A percentile compares a stretch with the other conserved stretches of the same genome.
These are phyloP conservation scores for Ambrosia artemisiifolia DNA, from an alignment of 129 eudicot genomes.

Conservation along the genomic window DNA sequence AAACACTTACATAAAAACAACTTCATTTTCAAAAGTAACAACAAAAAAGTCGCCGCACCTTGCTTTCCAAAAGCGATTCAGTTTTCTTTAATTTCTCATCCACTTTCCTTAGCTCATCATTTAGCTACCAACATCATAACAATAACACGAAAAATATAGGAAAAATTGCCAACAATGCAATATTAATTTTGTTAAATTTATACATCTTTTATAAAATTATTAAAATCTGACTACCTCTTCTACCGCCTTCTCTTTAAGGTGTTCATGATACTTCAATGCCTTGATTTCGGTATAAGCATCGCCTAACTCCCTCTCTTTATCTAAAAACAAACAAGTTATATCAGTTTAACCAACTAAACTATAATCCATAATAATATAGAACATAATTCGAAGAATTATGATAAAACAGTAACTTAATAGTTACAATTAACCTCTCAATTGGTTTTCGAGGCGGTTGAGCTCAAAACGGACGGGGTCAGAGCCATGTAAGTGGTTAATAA, in stretches of 20 bases:
- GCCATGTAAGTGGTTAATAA: constrained; percentile 55
- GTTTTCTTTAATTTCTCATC: constrained; percentile 78
- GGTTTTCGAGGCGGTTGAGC: constrained; percentile 82
- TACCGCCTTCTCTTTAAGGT: constrained; percentile 50
- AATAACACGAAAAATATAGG: background rate
- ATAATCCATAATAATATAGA: too few relatives aligned
- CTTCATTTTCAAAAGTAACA: background rate
- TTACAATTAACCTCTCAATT: constrained; percentile 50
- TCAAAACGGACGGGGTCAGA: constrained; percentile 84
- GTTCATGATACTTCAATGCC: constrained; percentile 67
- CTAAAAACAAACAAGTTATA: constrained; percentile 41
- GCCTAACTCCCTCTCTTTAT: constrained; percentile 85
- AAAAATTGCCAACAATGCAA: background rate
- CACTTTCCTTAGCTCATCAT: constrained; percentile 59
- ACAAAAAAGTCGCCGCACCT: constrained; percentile 42
- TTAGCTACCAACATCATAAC: constrained; percentile 44
- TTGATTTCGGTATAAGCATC: constrained; percentile 79
- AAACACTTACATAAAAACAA: background rate
- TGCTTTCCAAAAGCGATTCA: constrained; percentile 75
- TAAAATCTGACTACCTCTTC: constrained; percentile 90
- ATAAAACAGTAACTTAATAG: background rate
- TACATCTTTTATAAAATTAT: background rate
- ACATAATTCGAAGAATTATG: too few relatives aligned
- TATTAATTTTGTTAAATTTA: too few relatives aligned
- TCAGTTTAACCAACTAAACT: background rate